Conservation (phyloP, 257 asterid species). For the Penstemon eatonii region DNA sequence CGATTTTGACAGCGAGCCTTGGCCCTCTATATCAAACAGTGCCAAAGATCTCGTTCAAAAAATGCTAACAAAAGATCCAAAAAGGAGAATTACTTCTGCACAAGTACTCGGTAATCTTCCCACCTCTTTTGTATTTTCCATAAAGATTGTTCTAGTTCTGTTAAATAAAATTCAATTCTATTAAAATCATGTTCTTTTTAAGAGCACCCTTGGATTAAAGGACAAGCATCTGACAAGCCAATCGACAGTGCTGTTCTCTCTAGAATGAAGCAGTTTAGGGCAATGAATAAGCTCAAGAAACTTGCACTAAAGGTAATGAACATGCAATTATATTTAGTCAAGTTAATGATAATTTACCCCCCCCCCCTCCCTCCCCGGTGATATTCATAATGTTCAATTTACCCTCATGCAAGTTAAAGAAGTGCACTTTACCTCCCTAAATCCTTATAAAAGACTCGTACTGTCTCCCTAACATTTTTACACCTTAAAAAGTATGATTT, state of each 20-base stretch:
- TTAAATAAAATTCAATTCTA: slow-evolving; percentile 13
- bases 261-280: slow-evolving; percentile 86
- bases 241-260: slow-evolving; percentile 82
- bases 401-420: too few relatives aligned
- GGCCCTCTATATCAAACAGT: slow-evolving; percentile 79
- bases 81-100: slow-evolving; percentile 68
- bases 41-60: slow-evolving; percentile 84
- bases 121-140: slow-evolving; percentile 8
- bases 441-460: too few relatives aligned
- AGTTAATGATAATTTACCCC: neutral
- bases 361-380: too few relatives aligned
- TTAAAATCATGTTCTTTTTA: slow-evolving; percentile 23
- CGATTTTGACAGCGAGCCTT: slow-evolving; percentile 81
- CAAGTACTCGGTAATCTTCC: slow-evolving; percentile 75
- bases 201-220: slow-evolving; percentile 82
- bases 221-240: slow-evolving; percentile 75
- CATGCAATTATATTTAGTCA: neutral
- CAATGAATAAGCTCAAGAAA: slow-evolving; percentile 81
- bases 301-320: slow-evolving; percentile 65
- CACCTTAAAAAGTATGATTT: too few relatives aligned
- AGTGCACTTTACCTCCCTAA: too few relatives aligned
- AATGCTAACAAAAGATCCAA: slow-evolving; percentile 88
- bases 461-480: too few relatives aligned
- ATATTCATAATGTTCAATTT: too few relatives aligned
- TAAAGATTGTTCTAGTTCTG: neutral